Base-by-base conservation (phyloP, 306 rosid genomes). In the Castanospermum australe region DNA sequence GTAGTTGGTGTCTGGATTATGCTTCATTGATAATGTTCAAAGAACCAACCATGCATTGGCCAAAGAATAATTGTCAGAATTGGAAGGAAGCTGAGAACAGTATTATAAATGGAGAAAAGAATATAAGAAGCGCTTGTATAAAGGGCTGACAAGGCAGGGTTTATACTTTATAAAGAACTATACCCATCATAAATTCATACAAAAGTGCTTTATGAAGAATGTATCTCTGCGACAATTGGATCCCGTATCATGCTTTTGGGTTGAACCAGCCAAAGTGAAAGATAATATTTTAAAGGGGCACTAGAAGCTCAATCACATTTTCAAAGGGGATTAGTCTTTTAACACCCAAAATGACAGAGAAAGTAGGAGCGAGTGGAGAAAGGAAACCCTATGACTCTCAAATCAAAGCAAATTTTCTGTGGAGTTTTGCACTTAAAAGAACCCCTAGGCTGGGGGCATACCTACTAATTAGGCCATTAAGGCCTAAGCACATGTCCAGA, bases 231-330 rank as follows among this genome's bases (percentile, higher is more conserved):
- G n/a, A 52, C 56, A 71, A 76, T 75, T 76, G 85, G 82, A 79
- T 77, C 84, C 79, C 72, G 73, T 51, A 81, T 67, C 81, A 79
- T 84, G 79, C 85, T 79, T 80, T 79, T 63, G 17, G 73, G 80
- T 68, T 82, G 65, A 81, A 71, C 54, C 17, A 82, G 68, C 68
- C 84, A 55, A 84, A 64, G 81, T 41, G 75, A 73, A 74, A 22
- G 28, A 71, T 44, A 70, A 75, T 71, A 84, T 54, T 70, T 66
- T 71, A 78, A 73, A 11, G 30, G 73, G 51, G 78, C 44, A 66
- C 67, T 68, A 84, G 73, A 75, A 78, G 82, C 80, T 77, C 52
- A 81, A 75, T 85, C 88, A 85, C 91, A 81, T 87, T 85, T 85
- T 79, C 79, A 81, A 85, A 85, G 87, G 50, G 73, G 79, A 83